phyloP scores from a whole-genome alignment of 2,329 filamentous ascomycete genomes.

The Colletotrichum cereale region DNA sequence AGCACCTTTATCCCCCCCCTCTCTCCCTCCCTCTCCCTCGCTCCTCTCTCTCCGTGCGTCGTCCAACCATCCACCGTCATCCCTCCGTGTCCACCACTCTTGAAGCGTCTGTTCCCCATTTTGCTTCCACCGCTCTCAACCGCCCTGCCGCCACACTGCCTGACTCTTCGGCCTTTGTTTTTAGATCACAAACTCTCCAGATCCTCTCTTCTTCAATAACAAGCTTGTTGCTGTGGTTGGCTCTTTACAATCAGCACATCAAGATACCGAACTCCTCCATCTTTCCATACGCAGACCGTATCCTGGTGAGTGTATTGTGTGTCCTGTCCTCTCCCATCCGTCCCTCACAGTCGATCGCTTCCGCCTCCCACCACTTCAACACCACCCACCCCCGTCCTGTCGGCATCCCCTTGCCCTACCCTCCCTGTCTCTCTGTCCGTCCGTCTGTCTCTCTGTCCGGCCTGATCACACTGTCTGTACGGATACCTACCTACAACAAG shows the following conservation, averaged over 20 bases:
- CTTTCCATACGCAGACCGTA: neutral
- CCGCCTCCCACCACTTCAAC: constrained; percentile 13
- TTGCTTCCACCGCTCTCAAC: constrained; percentile 12
- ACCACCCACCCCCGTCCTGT: constrained; percentile 12
- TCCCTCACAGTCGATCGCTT: constrained; percentile 11
- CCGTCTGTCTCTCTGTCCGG: constrained; percentile 5
- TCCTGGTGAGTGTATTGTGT: constrained; percentile 14
- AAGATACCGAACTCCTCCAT: neutral
- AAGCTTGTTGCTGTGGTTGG: constrained; percentile 5
- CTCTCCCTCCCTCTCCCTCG: neutral
- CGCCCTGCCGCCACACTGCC: neutral
- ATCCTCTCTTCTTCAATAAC: constrained; percentile 2
- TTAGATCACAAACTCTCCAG: neutral
- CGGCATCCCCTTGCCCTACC: constrained; percentile 19
- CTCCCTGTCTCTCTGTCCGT: neutral
- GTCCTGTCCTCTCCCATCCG: neutral
- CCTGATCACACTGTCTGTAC: constrained; percentile 9
- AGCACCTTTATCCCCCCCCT: neutral
- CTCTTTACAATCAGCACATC: neutral
- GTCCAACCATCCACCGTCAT: constrained; percentile 8
- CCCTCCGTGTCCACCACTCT: constrained; percentile 16
- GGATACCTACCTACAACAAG: constrained; percentile 1
- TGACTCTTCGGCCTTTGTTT: constrained; percentile 5
- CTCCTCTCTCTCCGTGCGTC: neutral
- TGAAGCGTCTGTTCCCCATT: constrained; percentile 28